These are phyloP conservation scores for Lathyrus oleraceus DNA, from an alignment of 306 rosid genomes.

Conservation along the genomic window DNA sequence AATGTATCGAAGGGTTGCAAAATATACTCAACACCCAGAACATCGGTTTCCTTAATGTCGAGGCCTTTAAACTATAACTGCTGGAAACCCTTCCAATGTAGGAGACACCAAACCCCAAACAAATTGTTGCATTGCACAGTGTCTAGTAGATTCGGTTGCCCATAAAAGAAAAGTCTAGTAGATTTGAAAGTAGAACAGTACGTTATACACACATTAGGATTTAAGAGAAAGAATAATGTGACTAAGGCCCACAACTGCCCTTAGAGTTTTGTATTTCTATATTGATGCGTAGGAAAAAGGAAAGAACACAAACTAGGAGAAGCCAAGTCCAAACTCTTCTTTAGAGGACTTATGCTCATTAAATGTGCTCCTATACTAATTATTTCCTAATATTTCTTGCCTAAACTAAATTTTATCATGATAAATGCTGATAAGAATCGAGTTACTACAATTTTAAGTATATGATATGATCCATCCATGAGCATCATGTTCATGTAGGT, in stretches of 20 bases:
- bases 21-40: not conserved
- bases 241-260: not conserved
- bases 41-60: not conserved
- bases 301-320: slow-evolving; percentile 22
- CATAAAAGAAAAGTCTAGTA: too few species aligned
- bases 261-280: slow-evolving; percentile 13
- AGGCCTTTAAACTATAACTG: not conserved
- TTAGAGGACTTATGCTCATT: not conserved
- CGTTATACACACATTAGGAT: not conserved
- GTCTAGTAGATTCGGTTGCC: not conserved
- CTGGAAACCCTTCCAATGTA: slow-evolving; percentile 1
- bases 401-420: not conserved
- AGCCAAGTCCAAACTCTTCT: not conserved
- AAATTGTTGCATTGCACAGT: slow-evolving; percentile 1
- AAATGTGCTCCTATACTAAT: not conserved
- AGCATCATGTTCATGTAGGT: not conserved
- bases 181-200: not conserved
- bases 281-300: not conserved
- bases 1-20: not conserved
- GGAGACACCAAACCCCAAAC: slow-evolving; percentile 8
- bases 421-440: not conserved
- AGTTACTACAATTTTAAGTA: not conserved
- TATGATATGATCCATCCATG: slow-evolving; percentile 8
- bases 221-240: not conserved
- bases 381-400: not conserved